phyloP scores from a whole-genome alignment of 768 basidiomycete species.

The Xerocomus brunneocitrinus region DNA sequence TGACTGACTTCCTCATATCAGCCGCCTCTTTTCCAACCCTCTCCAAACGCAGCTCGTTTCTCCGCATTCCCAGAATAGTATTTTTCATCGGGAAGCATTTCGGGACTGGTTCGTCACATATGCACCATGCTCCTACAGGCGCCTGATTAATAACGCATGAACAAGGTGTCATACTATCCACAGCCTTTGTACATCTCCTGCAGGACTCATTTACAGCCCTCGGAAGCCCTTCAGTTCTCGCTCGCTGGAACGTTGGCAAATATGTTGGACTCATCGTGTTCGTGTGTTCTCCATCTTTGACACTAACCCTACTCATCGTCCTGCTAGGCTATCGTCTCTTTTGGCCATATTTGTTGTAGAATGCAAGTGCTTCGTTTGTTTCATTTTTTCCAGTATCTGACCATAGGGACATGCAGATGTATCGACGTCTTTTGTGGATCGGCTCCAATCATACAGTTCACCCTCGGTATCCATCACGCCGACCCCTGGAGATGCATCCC shows the following conservation, averaged over 20 bases:
- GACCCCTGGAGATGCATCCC: slow-evolving; percentile 26
- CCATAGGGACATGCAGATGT: slow-evolving; percentile 42
- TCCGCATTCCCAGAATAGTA: slow-evolving; percentile 60
- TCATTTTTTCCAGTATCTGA: background rate
- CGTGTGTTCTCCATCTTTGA: slow-evolving; percentile 26
- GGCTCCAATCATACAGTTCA: slow-evolving; percentile 59
- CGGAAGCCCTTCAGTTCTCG: slow-evolving; percentile 40
- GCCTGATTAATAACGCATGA: background rate
- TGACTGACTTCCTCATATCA: slow-evolving; percentile 13
- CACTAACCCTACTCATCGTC: slow-evolving; percentile 1
- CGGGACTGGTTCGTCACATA: slow-evolving; percentile 53
- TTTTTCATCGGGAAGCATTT: slow-evolving; percentile 90
- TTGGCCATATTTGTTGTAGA: slow-evolving; percentile 74
- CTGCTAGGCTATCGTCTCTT: slow-evolving; percentile 55
- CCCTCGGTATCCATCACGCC: slow-evolving; percentile 37
- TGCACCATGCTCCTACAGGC: background rate
- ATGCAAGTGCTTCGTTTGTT: slow-evolving; percentile 46
- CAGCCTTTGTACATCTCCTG: slow-evolving; percentile 77
- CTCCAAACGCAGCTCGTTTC: slow-evolving; percentile 47
- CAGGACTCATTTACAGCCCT: slow-evolving; percentile 71
- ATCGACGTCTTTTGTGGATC: slow-evolving; percentile 72
- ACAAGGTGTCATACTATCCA: slow-evolving; percentile 75
- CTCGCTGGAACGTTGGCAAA: slow-evolving; percentile 46
- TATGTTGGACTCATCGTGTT: slow-evolving; percentile 74
- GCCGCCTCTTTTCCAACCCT: slow-evolving; percentile 74